Percentiles rank a stretch among this genome's conserved stretches.
Conservation (phyloP, 2,329 filamentous ascomycete species). For the Neocatenulostroma microsporum region DNA sequence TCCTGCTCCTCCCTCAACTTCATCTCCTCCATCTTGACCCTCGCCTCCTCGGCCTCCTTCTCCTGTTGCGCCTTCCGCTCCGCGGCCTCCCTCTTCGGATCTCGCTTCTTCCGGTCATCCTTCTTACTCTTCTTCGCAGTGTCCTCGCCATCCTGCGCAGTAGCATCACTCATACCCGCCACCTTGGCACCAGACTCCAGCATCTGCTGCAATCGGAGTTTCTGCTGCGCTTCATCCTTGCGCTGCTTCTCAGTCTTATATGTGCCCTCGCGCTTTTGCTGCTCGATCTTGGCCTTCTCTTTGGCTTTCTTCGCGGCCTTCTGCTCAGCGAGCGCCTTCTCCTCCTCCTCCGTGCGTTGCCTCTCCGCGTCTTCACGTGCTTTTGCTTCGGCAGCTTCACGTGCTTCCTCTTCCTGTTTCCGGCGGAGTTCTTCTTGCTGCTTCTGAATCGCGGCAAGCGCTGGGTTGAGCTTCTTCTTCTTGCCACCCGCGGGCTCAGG, state of each 20-base stretch:
- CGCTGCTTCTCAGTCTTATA: slow-evolving; percentile 80
- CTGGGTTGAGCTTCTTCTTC: slow-evolving; percentile 80
- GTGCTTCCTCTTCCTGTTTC: slow-evolving; percentile 56
- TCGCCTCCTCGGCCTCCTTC: slow-evolving; percentile 46
- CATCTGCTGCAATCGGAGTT: slow-evolving; percentile 79
- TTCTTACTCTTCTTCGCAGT: slow-evolving; percentile 75
- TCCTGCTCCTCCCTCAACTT: slow-evolving; percentile 55
- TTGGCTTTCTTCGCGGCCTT: slow-evolving; percentile 74
- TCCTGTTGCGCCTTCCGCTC: slow-evolving; percentile 39
- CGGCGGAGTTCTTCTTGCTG: slow-evolving; percentile 71
- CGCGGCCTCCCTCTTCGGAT: slow-evolving; percentile 53
- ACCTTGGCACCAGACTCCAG: slow-evolving; percentile 62
- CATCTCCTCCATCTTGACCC: slow-evolving; percentile 49
- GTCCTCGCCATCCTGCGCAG: slow-evolving; percentile 41
- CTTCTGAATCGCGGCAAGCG: slow-evolving; percentile 65
- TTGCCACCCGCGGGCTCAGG: slow-evolving; percentile 52
- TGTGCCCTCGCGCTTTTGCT: slow-evolving; percentile 81
- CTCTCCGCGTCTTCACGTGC: slow-evolving; percentile 58
- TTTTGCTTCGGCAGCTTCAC: slow-evolving; percentile 54
- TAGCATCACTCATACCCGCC: slow-evolving; percentile 36
- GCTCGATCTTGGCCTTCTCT: slow-evolving; percentile 78
- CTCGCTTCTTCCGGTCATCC: slow-evolving; percentile 71
- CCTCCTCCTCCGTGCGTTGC: slow-evolving; percentile 61
- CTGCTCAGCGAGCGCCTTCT: slow-evolving; percentile 61
- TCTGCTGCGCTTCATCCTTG: slow-evolving; percentile 70